These are phyloP conservation scores for Blastobotrys arbuscula DNA, from an alignment of 1,139 yeast species.

Conservation along the genomic window DNA sequence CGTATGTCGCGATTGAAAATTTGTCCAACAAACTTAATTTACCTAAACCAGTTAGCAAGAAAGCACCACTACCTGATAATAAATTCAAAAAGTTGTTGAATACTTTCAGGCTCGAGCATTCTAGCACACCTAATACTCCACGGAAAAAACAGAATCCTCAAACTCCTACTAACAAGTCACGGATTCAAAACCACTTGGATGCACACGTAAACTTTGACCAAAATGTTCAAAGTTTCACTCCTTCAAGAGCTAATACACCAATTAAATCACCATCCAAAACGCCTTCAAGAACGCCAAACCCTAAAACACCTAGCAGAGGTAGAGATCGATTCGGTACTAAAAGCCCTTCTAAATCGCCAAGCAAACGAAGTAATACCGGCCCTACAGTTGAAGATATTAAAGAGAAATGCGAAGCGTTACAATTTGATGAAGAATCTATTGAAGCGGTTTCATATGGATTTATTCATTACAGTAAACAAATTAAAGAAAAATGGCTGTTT, in stretches of 20 bases:
- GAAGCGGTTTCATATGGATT: constrained; percentile 32
- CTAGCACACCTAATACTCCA: constrained; percentile 13
- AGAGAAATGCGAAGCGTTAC: constrained; percentile 23
- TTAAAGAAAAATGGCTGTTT: constrained; percentile 36
- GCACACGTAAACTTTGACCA: not conserved
- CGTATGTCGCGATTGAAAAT: constrained; percentile 31
- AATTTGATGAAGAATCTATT: constrained; percentile 21
- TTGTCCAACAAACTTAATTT: constrained; percentile 19
- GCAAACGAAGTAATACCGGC: constrained; percentile 10
- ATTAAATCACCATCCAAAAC: not conserved
- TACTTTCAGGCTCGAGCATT: constrained; percentile 23
- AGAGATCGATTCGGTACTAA: constrained; percentile 7
- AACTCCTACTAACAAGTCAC: constrained; percentile 8
- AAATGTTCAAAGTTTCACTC: constrained; percentile 8
- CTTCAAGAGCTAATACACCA: constrained; percentile 8
- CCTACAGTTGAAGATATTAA: constrained; percentile 23
- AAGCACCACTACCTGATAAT: constrained; percentile 31
- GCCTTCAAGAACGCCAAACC: not conserved
- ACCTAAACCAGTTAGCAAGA: constrained; percentile 23
- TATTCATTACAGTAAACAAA: constrained; percentile 29
- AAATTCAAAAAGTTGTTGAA: constrained; percentile 25
- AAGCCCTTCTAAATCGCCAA: constrained; percentile 5
- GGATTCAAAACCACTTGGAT: constrained; percentile 4
- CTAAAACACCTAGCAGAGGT: constrained; percentile 7
- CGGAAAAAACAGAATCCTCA: constrained; percentile 10